Evolutionary conservation across 1,284 basidiomycete genomes (phyloP).

Genomic region (Phenoliferia sp.): DNA sequence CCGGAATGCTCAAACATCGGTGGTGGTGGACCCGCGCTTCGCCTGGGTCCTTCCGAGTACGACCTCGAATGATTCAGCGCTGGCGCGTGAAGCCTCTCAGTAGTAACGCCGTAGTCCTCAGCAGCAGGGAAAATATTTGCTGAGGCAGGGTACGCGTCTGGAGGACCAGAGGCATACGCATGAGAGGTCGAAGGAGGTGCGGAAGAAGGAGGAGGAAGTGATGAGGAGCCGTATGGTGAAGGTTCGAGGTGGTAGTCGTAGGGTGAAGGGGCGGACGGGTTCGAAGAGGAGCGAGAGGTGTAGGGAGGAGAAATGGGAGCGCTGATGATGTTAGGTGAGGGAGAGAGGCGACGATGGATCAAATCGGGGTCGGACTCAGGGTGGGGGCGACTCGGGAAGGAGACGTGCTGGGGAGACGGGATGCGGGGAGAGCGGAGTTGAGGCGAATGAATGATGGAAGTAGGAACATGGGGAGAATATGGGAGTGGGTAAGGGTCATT

Average conservation of each 20-base stretch:
- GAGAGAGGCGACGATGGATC: slow-evolving; percentile 1
- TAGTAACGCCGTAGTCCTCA: slow-evolving; percentile 12
- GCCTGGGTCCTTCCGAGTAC: slow-evolving; percentile 13
- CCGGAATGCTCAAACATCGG: too few species aligned
- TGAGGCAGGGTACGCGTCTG: not conserved
- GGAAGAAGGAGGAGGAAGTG: not conserved
- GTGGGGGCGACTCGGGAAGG: slow-evolving; percentile 1
- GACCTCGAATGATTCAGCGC: slow-evolving; percentile 9
- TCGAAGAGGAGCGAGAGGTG: not conserved
- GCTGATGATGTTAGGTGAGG: slow-evolving; percentile 1
- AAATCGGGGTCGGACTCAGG: not conserved
- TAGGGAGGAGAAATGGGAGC: not conserved
- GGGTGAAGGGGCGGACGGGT: not conserved
- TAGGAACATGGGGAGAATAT: not conserved
- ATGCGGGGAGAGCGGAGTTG: slow-evolving; percentile 1
- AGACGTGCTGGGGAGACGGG: not conserved
- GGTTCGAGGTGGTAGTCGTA: not conserved
- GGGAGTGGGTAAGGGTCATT: not conserved
- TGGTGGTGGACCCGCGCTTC: too few species aligned
- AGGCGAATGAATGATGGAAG: slow-evolving; percentile 2
- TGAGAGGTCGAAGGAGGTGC: not conserved
- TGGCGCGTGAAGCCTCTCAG: not conserved
- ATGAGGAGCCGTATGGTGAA: not conserved
- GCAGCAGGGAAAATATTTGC: slow-evolving; percentile 13
- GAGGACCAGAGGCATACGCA: not conserved